Evolutionary conservation across 345 rosid genomes (phyloP).

Genomic region (Raphanus raphanistrum): DNA sequence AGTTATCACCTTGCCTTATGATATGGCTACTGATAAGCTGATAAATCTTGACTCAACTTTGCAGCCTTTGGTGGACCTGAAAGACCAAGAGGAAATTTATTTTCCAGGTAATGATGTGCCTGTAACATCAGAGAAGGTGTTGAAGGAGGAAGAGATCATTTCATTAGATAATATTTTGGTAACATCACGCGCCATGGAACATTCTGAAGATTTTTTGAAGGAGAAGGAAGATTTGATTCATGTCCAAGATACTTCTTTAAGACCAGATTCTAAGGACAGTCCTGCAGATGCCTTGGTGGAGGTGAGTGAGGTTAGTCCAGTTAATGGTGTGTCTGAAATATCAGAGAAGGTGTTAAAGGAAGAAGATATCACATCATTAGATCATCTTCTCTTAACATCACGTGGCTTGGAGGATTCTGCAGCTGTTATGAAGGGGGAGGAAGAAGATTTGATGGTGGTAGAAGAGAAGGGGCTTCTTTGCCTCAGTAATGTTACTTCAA

Average conservation of each 20-base stretch:
- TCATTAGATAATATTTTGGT: conserved; percentile 15
- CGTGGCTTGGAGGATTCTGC: conserved; percentile 3
- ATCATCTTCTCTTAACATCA: conserved; percentile 9
- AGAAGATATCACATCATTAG: conserved; percentile 26
- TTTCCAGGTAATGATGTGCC: conserved; percentile 6
- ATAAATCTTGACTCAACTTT: conserved; percentile 42
- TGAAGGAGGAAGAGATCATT: conserved; percentile 30
- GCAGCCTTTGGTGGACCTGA: conserved; percentile 14
- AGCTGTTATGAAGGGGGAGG: neutral
- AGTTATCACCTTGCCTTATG: conserved; percentile 38
- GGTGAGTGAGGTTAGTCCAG: conserved; percentile 8
- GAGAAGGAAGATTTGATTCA: conserved; percentile 7
- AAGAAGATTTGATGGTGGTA: neutral
- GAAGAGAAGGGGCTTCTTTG: conserved; percentile 8
- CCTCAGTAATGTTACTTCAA: conserved; percentile 7
- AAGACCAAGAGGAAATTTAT: conserved; percentile 12
- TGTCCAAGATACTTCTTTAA: conserved; percentile 4
- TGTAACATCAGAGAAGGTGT: conserved; percentile 23
- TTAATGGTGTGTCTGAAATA: conserved; percentile 17
- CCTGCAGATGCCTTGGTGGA: conserved; percentile 5
- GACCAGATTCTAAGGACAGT: neutral
- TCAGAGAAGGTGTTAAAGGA: conserved; percentile 26
- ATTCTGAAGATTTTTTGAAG: neutral
- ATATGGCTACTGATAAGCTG: conserved; percentile 45
- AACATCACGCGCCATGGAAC: conserved; percentile 18